These are phyloP conservation scores for Rhynchospora breviuscula DNA, from an alignment of 176 grass and related monocot genomes.

Conservation along the genomic window DNA sequence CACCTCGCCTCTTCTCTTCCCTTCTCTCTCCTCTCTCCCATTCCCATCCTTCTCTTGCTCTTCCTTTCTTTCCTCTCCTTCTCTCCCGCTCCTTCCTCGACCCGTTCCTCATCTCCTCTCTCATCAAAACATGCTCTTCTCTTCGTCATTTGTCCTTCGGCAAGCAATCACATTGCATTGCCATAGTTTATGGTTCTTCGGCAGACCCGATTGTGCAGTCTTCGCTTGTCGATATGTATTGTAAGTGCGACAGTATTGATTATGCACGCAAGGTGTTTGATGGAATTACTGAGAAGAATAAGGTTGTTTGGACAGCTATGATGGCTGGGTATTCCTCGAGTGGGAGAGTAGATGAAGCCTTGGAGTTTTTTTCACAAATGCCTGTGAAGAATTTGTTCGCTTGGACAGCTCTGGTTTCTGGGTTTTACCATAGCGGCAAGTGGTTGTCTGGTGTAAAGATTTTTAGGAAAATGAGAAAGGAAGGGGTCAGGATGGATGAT, in stretches of 20 bases:
- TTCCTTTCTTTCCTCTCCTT: conserved; percentile 50
- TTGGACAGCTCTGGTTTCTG: conserved; percentile 82
- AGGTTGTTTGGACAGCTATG: conserved; percentile 65
- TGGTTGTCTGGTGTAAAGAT: conserved; percentile 35
- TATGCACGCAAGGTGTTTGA: conserved; percentile 75
- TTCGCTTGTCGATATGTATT: conserved; percentile 81
- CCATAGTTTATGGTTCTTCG: conserved; percentile 33
- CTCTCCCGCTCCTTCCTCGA: conserved; percentile 43
- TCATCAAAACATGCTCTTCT: conserved; percentile 36
- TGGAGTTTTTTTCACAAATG: conserved; percentile 59
- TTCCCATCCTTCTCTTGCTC: conserved; percentile 32
- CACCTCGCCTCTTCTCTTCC: conserved; percentile 59
- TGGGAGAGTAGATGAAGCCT: conserved; percentile 30
- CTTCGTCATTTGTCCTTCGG: conserved; percentile 47
- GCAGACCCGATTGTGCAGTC: conserved; percentile 58
- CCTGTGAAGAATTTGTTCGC: conserved; percentile 46
- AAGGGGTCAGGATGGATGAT: conserved; percentile 53
- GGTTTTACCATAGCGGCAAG: conserved; percentile 46
- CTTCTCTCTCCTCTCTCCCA: conserved; percentile 54
- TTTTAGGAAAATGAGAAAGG: conserved; percentile 66
- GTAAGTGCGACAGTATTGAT: conserved; percentile 40
- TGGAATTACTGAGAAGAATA: conserved; percentile 47
- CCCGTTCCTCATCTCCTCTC: conserved; percentile 59
- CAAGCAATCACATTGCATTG: conserved; percentile 60
- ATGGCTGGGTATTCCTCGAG: conserved; percentile 57